Percentiles rank a stretch among this genome's conserved stretches.
These are phyloP conservation scores for Marchantia polymorpha DNA, from an alignment of 225 moss, liverwort and hornwort species.

Conservation along the genomic window DNA sequence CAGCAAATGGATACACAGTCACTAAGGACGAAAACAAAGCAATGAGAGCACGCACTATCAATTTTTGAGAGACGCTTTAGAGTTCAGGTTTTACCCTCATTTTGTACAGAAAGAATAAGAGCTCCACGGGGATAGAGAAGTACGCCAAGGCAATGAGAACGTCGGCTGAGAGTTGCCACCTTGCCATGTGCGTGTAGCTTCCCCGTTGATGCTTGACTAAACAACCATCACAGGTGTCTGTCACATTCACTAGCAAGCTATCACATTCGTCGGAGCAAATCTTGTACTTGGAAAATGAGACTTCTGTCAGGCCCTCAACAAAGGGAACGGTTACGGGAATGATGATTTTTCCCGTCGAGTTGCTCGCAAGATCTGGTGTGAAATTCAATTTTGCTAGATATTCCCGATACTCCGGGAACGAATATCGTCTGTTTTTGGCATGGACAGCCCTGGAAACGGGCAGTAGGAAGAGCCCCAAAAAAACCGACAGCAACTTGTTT, in stretches of 20 bases:
- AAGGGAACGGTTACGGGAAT: constrained; percentile 14
- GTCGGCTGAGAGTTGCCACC: constrained; percentile 80
- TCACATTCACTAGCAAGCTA: constrained; percentile 26
- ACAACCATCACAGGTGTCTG: constrained; percentile 27
- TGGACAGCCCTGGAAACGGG: neutral
- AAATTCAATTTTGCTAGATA: neutral
- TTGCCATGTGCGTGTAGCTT: constrained; percentile 57
- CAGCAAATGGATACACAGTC: neutral
- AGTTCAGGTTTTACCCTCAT: constrained; percentile 25
- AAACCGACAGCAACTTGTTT: neutral
- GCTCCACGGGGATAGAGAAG: constrained; percentile 86
- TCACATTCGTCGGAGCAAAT: constrained; percentile 33
- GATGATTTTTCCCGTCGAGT: neutral
- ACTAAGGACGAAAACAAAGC: neutral
- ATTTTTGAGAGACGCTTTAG: neutral
- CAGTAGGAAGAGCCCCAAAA: neutral
- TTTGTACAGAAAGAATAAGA: constrained; percentile 80
- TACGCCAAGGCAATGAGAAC: constrained; percentile 88
- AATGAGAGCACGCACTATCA: neutral
- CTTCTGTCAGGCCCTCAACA: constrained; percentile 31
- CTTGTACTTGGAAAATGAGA: constrained; percentile 33
- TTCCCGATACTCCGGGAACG: constrained; percentile 33
- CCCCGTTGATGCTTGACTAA: constrained; percentile 16
- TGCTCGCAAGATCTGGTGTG: neutral
- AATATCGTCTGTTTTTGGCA: constrained; percentile 19